Evolutionary conservation across 2,329 filamentous ascomycete species (phyloP).

Genomic region (Ceratocystis colombiana): DNA sequence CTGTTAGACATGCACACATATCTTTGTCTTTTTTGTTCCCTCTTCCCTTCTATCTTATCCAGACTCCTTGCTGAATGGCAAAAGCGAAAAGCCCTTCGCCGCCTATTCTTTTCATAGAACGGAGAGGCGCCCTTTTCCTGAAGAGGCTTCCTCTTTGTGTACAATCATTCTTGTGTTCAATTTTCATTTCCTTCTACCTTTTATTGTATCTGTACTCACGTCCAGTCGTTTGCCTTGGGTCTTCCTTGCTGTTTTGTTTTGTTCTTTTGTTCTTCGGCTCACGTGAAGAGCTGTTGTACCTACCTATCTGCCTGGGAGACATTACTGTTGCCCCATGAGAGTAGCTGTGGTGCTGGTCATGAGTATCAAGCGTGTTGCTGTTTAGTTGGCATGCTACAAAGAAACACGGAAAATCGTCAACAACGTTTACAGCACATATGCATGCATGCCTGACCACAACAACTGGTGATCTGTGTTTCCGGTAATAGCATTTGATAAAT

Average conservation of each 20-base stretch:
- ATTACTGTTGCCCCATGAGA: neutral
- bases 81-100: neutral
- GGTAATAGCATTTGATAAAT: neutral
- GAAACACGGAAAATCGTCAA: neutral
- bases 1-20: slow-evolving; percentile 2
- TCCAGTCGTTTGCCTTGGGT: neutral
- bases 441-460: neutral
- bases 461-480: slow-evolving; percentile 1
- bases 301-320: neutral
- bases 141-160: slow-evolving; percentile 11
- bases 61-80: slow-evolving; percentile 10
- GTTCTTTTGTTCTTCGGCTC: neutral
- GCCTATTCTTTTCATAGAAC: neutral
- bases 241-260: neutral
- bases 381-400: slow-evolving; percentile 2
- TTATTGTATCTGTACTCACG: slow-evolving; percentile 13
- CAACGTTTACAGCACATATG: neutral
- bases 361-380: slow-evolving; percentile 4
- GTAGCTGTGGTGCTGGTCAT: neutral
- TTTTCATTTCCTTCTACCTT: slow-evolving; percentile 10
- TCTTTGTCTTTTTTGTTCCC: slow-evolving; percentile 1
- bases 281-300: neutral
- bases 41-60: neutral
- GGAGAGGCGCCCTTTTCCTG: neutral
- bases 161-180: slow-evolving; percentile 14